Percentiles rank a stretch among this genome's conserved stretches.
Evolutionary conservation across 805 yeast species (phyloP).

Genomic region (Komagataella kurtzmanii): DNA sequence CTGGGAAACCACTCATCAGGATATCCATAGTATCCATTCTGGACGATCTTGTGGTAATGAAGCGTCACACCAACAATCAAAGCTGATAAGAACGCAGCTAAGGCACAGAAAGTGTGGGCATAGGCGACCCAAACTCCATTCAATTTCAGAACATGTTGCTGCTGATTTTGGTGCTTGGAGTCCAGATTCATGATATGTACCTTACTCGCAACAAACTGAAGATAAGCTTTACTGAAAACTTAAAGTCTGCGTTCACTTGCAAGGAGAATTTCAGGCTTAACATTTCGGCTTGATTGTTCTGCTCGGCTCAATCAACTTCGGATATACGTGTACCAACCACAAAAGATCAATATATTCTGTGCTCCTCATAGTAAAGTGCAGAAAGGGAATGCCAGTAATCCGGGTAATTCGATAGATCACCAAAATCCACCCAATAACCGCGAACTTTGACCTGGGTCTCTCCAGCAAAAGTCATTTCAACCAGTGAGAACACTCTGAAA

Average conservation of each 20-base stretch:
- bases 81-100: conserved; percentile 65
- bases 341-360: not conserved
- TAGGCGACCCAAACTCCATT: conserved; percentile 58
- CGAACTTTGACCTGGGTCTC: not conserved
- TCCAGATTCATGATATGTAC: conserved; percentile 16
- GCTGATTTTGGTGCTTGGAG: conserved; percentile 2
- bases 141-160: conserved; percentile 12
- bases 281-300: not conserved
- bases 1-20: conserved; percentile 99
- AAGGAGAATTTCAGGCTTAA: not conserved
- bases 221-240: not conserved
- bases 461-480: not conserved
- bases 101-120: conserved; percentile 63
- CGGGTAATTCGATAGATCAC: not conserved
- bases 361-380: not conserved
- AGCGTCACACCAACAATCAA: conserved; percentile 58
- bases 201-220: not conserved
- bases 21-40: conserved; percentile 75
- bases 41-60: conserved; percentile 81
- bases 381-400: not conserved
- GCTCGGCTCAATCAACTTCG: not conserved
- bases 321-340: not conserved
- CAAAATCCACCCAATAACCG: not conserved
- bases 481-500: conserved; percentile 6
- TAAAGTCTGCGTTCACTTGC: not conserved